Evolutionary conservation across 2,329 filamentous ascomycete genomes (phyloP).

Genomic region (Pezicula neosporulosa): DNA sequence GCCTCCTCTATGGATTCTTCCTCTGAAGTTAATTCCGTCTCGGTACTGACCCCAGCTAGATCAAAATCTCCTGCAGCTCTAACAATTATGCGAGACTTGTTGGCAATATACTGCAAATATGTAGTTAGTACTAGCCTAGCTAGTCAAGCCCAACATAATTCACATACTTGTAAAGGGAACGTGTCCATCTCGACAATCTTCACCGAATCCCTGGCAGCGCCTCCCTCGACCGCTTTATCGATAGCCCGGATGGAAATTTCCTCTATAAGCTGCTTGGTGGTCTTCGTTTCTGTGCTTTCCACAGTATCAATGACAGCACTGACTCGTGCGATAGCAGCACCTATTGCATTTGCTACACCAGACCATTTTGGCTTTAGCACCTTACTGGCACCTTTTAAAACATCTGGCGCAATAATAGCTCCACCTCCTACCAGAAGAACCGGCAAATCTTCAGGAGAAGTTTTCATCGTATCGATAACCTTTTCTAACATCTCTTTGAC

Average conservation of each 20-base stretch:
- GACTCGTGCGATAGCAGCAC: constrained; percentile 42
- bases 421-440: constrained; percentile 55
- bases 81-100: constrained; percentile 50
- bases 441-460: constrained; percentile 44
- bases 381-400: constrained; percentile 43
- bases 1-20: constrained; percentile 25
- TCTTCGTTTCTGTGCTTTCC: constrained; percentile 10
- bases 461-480: constrained; percentile 52
- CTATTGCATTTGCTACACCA: constrained; percentile 54
- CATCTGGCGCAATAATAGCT: constrained; percentile 44
- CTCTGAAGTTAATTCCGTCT: constrained; percentile 3
- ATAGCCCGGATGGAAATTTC: constrained; percentile 5
- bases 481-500: constrained; percentile 48
- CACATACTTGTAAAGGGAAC: constrained; percentile 6
- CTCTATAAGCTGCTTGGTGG: constrained; percentile 5
- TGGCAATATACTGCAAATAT: constrained; percentile 15
- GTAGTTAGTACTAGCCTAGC: not conserved
- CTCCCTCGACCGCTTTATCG: constrained; percentile 8
- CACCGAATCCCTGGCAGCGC: constrained; percentile 9
- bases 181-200: constrained; percentile 15
- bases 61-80: constrained; percentile 58
- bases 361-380: constrained; percentile 46
- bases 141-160: not conserved
- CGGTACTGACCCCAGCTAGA: constrained; percentile 27
- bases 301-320: constrained; percentile 27